A percentile compares a stretch with the other conserved stretches of the same genome.
phyloP scores from a whole-genome alignment of 768 basidiomycete species.

The Tylopilus balloui region DNA sequence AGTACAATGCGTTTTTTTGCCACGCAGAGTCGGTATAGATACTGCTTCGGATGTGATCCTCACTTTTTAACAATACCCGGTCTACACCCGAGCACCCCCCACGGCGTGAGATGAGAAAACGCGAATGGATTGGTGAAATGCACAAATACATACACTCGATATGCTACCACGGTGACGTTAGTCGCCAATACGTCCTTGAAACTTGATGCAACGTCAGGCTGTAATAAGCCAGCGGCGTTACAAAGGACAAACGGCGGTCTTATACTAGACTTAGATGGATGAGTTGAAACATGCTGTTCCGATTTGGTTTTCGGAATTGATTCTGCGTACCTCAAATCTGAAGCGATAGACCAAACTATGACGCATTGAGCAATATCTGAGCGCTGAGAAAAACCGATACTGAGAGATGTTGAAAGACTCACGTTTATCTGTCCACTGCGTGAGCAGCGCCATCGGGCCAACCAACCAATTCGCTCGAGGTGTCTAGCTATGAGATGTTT shows the following conservation, averaged over 20 bases:
- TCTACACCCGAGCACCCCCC: not conserved
- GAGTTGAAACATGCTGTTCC: not conserved
- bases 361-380: not conserved
- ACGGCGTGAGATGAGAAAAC: not conserved
- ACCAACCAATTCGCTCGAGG: not conserved
- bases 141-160: not conserved
- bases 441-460: not conserved
- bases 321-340: not conserved
- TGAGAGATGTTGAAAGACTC: not conserved
- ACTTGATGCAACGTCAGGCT: slow-evolving; percentile 10
- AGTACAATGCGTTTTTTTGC: not conserved
- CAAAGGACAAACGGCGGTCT: not conserved
- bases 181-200: not conserved
- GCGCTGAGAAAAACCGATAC: not conserved
- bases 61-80: not conserved
- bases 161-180: not conserved
- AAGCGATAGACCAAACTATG: not conserved
- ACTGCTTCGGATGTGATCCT: not conserved
- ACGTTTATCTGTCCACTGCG: not conserved
- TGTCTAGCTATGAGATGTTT: not conserved
- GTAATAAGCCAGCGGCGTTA: slow-evolving; percentile 8
- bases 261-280: not conserved
- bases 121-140: not conserved
- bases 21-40: not conserved
- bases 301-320: not conserved